These are phyloP conservation scores for Claviceps lovelessii DNA, from an alignment of 2,329 filamentous ascomycete species.

Conservation along the genomic window DNA sequence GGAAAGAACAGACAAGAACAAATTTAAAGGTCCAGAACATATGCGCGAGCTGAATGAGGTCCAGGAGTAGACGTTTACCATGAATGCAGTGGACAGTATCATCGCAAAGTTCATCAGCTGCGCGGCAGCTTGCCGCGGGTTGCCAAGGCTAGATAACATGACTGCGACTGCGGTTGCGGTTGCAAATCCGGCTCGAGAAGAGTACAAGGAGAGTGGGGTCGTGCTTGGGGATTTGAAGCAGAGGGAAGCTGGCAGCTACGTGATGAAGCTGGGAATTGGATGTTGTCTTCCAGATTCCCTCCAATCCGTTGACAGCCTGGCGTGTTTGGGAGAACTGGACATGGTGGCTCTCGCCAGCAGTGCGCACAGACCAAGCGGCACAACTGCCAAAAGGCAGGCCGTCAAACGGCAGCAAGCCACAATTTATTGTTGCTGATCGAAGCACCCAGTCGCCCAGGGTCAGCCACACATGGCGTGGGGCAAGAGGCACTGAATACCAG, in stretches of 20 bases:
- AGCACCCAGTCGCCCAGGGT: too few species aligned
- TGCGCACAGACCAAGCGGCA: not conserved
- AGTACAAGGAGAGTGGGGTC: not conserved
- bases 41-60: not conserved
- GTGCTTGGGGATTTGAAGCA: not conserved
- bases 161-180: not conserved
- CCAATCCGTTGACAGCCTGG: conserved; percentile 2
- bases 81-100: conserved; percentile 81
- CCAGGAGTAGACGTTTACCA: conserved; percentile 34
- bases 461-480: too few species aligned
- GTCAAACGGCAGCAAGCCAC: too few species aligned
- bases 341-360: conserved; percentile 13
- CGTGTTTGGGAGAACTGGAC: conserved; percentile 11
- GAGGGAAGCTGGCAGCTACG: not conserved
- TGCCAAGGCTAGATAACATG: conserved; percentile 57
- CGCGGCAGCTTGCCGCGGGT: conserved; percentile 65
- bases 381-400: too few species aligned
- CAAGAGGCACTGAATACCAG: not conserved
- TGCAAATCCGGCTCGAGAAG: not conserved
- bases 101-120: conserved; percentile 85
- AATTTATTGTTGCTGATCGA: too few species aligned
- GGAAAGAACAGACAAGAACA: too few species aligned
- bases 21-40: too few species aligned
- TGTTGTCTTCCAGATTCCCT: not conserved
- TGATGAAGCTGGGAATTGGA: not conserved